Percentiles rank a stretch among this genome's conserved stretches.
Conservation (phyloP, 192 early-diverging fungal genomes). For the Coemansia sp. region DNA sequence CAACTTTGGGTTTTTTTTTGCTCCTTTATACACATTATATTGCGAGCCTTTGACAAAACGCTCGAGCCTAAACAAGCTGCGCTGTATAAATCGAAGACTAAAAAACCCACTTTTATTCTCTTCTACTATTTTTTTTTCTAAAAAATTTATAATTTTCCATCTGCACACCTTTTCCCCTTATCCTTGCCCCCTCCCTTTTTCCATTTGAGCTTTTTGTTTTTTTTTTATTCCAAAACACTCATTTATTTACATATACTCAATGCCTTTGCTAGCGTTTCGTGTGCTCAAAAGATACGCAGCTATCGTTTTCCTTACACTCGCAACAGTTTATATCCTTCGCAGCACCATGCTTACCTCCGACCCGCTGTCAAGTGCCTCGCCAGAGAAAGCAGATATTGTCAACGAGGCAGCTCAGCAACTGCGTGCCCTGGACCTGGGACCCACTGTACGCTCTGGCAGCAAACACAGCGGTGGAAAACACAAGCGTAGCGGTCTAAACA, state of each 20-base stretch:
- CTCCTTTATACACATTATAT: too few species aligned
- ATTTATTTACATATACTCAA: not conserved
- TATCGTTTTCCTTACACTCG: not conserved
- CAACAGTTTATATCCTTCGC: not conserved
- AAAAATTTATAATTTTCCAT: too few species aligned
- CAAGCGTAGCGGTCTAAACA: not conserved
- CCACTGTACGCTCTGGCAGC: not conserved
- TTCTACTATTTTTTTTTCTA: not conserved
- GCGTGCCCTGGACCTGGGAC: not conserved
- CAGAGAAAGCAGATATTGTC: not conserved
- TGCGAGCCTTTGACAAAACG: too few species aligned
- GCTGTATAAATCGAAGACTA: too few species aligned
- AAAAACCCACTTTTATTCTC: too few species aligned
- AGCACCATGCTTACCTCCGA: not conserved
- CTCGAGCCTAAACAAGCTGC: too few species aligned
- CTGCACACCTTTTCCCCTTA: not conserved
- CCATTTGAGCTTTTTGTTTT: not conserved
- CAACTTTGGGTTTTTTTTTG: too few species aligned
- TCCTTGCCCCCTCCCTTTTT: not conserved
- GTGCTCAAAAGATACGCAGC: not conserved
- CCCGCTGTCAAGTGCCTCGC: not conserved
- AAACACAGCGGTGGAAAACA: not conserved
- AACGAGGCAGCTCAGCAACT: not conserved
- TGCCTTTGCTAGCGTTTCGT: not conserved
- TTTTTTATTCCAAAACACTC: not conserved